Evolutionary conservation across 305 asterid genomes (phyloP).

Genomic region (Fraxinus baroniana): DNA sequence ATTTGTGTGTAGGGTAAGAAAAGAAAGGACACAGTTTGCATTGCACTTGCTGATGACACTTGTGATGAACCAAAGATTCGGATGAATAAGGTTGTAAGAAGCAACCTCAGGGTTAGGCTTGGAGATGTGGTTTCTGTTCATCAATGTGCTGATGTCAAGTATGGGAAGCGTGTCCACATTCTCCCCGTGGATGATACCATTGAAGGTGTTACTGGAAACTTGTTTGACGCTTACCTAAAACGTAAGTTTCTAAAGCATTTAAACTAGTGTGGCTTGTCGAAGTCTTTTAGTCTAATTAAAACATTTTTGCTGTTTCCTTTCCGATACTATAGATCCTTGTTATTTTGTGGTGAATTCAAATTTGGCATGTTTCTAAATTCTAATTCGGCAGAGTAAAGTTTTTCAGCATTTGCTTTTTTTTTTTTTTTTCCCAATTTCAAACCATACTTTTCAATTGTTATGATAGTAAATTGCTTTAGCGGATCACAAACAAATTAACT

Average conservation of each 20-base stretch:
- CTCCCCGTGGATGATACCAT: constrained; percentile 83
- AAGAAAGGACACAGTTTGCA: constrained; percentile 78
- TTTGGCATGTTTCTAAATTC: not conserved
- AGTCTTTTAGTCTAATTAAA: not conserved
- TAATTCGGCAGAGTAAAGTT: not conserved
- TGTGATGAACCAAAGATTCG: constrained; percentile 87
- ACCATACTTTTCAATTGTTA: not conserved
- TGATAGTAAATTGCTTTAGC: not conserved
- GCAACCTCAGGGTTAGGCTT: constrained; percentile 82
- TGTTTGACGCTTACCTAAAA: constrained; percentile 75
- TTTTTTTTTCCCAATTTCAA: no score
- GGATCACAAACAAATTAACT: not conserved
- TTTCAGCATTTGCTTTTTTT: not conserved
- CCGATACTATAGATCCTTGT: no score
- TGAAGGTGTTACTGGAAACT: constrained; percentile 81
- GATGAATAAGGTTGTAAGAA: constrained; percentile 85
- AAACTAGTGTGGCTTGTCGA: not conserved
- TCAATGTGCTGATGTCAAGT: constrained; percentile 89
- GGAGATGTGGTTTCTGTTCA: constrained; percentile 93
- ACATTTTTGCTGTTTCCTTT: not conserved
- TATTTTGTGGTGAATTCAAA: not conserved
- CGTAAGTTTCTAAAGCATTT: constrained; percentile 43
- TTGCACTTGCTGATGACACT: constrained; percentile 81
- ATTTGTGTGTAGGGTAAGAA: constrained; percentile 70
- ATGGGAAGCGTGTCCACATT: constrained; percentile 87